Percentiles rank a stretch among this genome's conserved stretches.
These are phyloP conservation scores for Kazachstania kunashirensis DNA, from an alignment of 805 yeast genomes.

Conservation along the genomic window DNA sequence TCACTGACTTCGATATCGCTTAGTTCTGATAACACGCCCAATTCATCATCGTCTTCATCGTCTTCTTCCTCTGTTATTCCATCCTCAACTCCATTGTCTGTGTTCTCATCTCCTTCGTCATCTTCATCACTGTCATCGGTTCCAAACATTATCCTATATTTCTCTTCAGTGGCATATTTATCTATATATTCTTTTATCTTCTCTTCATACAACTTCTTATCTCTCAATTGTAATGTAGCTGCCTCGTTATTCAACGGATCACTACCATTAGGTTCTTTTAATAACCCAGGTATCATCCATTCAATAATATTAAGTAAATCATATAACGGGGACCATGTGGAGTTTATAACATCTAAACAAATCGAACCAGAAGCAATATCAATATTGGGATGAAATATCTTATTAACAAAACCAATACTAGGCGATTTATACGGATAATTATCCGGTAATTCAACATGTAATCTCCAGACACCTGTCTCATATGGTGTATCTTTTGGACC, in stretches of 20 bases:
- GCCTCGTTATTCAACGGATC: slow-evolving; percentile 93
- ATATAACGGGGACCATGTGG: slow-evolving; percentile 98
- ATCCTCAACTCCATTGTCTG: slow-evolving; percentile 21
- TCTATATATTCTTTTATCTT: slow-evolving; percentile 66
- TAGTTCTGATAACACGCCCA: slow-evolving; percentile 16
- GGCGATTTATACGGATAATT: slow-evolving; percentile 95
- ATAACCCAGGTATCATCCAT: slow-evolving; percentile 81
- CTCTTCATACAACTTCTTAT: slow-evolving; percentile 53
- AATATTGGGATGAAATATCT: slow-evolving; percentile 90
- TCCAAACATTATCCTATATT: slow-evolving; percentile 34
- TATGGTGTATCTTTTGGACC: slow-evolving; percentile 88
- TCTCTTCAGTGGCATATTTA: slow-evolving; percentile 48
- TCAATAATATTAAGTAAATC: slow-evolving; percentile 86
- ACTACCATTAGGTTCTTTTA: slow-evolving; percentile 86
- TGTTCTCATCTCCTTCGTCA: slow-evolving; percentile 36
- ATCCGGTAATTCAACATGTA: slow-evolving; percentile 89
- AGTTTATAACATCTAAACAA: slow-evolving; percentile 91
- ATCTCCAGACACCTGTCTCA: slow-evolving; percentile 81
- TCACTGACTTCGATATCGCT: slow-evolving; percentile 27
- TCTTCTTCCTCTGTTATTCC: slow-evolving; percentile 19
- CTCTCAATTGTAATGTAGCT: slow-evolving; percentile 63
- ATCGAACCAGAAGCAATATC: slow-evolving; percentile 87
- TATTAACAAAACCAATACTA: slow-evolving; percentile 85
- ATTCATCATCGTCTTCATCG: slow-evolving; percentile 2
- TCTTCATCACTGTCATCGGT: slow-evolving; percentile 42